These are phyloP conservation scores for Fomitopsis pinicola DNA, from an alignment of 1,284 basidiomycete genomes.

Conservation along the genomic window DNA sequence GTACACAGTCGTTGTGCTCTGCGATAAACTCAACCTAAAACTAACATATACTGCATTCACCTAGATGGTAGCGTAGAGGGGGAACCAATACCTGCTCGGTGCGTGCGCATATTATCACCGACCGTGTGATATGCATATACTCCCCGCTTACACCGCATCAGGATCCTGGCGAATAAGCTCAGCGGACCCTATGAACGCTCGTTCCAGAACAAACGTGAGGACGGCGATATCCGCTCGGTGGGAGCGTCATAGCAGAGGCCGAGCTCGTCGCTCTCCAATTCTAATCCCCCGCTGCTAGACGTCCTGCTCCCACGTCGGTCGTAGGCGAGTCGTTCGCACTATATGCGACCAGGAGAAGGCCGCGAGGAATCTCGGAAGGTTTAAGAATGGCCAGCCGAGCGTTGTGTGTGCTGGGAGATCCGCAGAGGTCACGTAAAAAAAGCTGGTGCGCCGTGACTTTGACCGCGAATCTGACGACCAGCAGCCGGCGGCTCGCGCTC, in stretches of 20 bases:
- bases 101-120: neutral
- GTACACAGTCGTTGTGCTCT: no score
- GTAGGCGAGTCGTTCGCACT: no score
- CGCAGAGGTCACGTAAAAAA: neutral
- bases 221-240: neutral
- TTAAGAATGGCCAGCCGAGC: neutral
- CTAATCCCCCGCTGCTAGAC: no score
- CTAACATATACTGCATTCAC: no score
- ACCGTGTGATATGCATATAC: no score
- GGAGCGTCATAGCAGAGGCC: neutral
- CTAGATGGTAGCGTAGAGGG: neutral
- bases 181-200: neutral
- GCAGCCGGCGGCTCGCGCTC: neutral
- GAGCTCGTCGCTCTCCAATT: no score
- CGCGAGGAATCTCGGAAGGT: neutral
- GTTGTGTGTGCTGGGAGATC: neutral
- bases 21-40: no score
- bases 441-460: neutral
- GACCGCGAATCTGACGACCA: neutral
- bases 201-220: neutral
- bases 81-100: neutral
- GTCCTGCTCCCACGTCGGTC: no score
- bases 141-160: neutral
- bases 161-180: neutral
- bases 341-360: neutral